Conservation (phyloP, 768 basidiomycete species). For the Asterophora parasitica region DNA sequence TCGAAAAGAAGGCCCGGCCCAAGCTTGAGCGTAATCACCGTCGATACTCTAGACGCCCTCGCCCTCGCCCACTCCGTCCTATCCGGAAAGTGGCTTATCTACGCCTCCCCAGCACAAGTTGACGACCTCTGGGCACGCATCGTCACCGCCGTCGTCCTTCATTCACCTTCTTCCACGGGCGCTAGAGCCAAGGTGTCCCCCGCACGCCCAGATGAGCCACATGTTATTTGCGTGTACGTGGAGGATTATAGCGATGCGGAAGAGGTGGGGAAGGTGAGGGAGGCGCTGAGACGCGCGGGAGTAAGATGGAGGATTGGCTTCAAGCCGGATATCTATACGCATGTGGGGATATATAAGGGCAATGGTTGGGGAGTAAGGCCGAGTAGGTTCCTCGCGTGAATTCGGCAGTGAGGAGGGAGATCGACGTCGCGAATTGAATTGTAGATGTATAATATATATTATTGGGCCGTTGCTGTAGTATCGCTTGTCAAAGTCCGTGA, state of each 20-base stretch:
- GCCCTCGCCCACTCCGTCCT: slow-evolving; percentile 28
- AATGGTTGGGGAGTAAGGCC: slow-evolving; percentile 33
- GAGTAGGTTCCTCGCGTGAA: slow-evolving; percentile 22
- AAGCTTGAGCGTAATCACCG: slow-evolving; percentile 9
- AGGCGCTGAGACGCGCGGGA: slow-evolving; percentile 28
- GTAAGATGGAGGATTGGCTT: slow-evolving; percentile 34
- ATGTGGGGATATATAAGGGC: slow-evolving; percentile 32
- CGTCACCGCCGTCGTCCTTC: slow-evolving; percentile 17
- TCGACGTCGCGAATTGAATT: too few relatives aligned
- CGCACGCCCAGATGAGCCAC: slow-evolving; percentile 22
- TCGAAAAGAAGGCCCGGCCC: too few relatives aligned
- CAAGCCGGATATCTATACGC: slow-evolving; percentile 36
- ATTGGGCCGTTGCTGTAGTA: too few relatives aligned
- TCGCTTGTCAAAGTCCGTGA: too few relatives aligned
- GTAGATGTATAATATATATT: too few relatives aligned
- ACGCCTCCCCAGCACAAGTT: slow-evolving; percentile 24
- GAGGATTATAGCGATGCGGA: slow-evolving; percentile 22
- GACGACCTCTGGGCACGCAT: slow-evolving; percentile 33
- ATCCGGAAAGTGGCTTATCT: slow-evolving; percentile 37
- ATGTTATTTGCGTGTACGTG: slow-evolving; percentile 34
- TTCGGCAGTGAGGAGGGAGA: too few relatives aligned
- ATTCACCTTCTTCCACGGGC: slow-evolving; percentile 9
- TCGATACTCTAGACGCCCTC: slow-evolving; percentile 28
- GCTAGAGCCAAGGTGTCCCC: slow-evolving; percentile 34
- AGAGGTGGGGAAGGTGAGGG: slow-evolving; percentile 28